Evolutionary conservation across 2,329 filamentous ascomycete genomes (phyloP), one percentile per base, ranked within the genome.

Genomic region (Cladosporium halotolerans): DNA sequence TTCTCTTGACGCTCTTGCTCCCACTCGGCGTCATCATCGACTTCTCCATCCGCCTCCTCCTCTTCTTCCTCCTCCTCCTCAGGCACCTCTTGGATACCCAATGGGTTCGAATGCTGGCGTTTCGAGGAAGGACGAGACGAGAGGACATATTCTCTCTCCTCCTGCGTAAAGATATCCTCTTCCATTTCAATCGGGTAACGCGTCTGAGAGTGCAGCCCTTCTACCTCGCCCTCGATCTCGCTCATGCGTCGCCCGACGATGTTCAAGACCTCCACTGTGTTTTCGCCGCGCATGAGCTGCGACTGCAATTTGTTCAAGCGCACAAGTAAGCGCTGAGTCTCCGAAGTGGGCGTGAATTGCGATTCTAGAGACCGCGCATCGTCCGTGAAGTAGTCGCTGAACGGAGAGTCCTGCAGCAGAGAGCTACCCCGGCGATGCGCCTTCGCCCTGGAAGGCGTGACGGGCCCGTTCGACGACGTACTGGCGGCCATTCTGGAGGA

Each of bases 361-460:
- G 58, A 45, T 28, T 63, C 56, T 4, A 59, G 47, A 4, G 64
- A 68, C 11, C 61, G 62, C 14, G 63, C 61, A 52, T 69, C 63
- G 50, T 71, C 68, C 48, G 68, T 70, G 61, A 70, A 70, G 58
- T 72, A 72, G 59, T 73, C 70, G 53, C 64, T 68, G 58, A 70
- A 72, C 2, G 70, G 70, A 45, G 70, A 72, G 51, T 69, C 64
- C 31, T 64, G 62, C 39, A 62, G 53, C 2, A 62, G 57, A 47
- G 55, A 63, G 52, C 38, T 58, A 36, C 49, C 39, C 23, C 58
- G 58, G n/a, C 53, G 53, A 39, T 51, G 48, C 16, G 40, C 23
- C 16, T 32, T 32, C 6, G 18, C n/a, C 52, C 61, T 63, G 16
- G 60, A 58, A 9, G 63, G 64, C 32, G 63, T 65, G 44, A 57